These are phyloP conservation scores for Tagetes patula DNA, from an alignment of 129 eudicot genomes.

Conservation along the genomic window DNA sequence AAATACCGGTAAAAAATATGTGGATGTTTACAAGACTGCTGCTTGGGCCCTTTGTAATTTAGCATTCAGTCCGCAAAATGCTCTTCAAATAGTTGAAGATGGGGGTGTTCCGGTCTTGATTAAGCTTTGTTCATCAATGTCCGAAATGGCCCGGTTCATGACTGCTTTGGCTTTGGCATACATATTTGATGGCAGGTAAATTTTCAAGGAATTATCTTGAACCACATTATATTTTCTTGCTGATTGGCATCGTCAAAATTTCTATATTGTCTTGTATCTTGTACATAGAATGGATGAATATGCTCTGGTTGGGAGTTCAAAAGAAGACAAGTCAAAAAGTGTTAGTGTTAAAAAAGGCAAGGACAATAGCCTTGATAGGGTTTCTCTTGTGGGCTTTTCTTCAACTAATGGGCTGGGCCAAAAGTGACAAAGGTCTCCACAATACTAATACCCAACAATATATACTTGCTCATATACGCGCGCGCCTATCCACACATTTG, in stretches of 20 bases:
- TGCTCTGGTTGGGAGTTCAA: slow-evolving; percentile 57
- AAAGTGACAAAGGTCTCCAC: too few species aligned
- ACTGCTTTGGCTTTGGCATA: slow-evolving; percentile 87
- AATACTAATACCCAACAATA: background rate
- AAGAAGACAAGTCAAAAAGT: slow-evolving; percentile 57
- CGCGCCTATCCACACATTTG: too few species aligned
- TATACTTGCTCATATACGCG: background rate
- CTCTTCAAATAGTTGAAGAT: slow-evolving; percentile 84
- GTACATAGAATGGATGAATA: slow-evolving; percentile 70
- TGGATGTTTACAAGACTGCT: slow-evolving; percentile 96
- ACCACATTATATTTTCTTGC: background rate
- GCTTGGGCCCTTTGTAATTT: slow-evolving; percentile 99
- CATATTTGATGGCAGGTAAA: slow-evolving; percentile 95
- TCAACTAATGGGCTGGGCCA: too few species aligned
- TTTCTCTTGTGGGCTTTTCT: too few species aligned
- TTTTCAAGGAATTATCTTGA: background rate
- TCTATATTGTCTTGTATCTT: slow-evolving; percentile 8
- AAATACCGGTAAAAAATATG: slow-evolving; percentile 5
- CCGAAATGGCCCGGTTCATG: slow-evolving; percentile 96
- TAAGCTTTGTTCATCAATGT: slow-evolving; percentile 67
- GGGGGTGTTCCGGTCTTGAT: slow-evolving; percentile 77
- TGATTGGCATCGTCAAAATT: background rate
- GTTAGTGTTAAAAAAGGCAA: slow-evolving; percentile 53
- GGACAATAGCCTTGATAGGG: slow-evolving; percentile 64
- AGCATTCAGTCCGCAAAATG: slow-evolving; percentile 89